These are phyloP conservation scores for Clavispora santaluciae DNA, from an alignment of 805 yeast species.

Conservation along the genomic window DNA sequence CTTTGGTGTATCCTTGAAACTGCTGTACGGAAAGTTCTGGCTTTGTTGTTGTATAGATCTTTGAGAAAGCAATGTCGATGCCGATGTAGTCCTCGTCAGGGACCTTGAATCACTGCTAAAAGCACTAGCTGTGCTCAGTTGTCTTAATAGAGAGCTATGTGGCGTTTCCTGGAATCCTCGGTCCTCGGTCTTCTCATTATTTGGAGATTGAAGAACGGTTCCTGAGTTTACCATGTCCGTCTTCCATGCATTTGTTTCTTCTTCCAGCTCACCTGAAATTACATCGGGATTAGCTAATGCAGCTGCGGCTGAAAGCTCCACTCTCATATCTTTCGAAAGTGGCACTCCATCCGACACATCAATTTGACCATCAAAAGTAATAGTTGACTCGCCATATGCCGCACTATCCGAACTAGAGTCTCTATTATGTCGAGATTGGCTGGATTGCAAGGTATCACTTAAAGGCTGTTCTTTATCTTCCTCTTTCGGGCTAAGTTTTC, in stretches of 20 bases:
- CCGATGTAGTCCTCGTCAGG: slow-evolving; percentile 1
- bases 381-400: slow-evolving; percentile 5
- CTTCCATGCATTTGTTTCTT: neutral
- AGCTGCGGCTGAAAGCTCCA: slow-evolving; percentile 8
- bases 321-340: slow-evolving; percentile 6
- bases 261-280: too few relatives aligned
- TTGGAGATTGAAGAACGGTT: neutral
- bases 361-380: slow-evolving; percentile 11
- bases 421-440: neutral
- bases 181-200: neutral
- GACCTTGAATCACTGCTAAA: neutral
- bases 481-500: slow-evolving; percentile 5
- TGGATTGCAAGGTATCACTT: neutral
- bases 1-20: neutral
- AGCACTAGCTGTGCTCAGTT: neutral
- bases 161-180: neutral
- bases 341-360: slow-evolving; percentile 8
- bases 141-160: neutral
- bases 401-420: neutral
- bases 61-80: neutral
- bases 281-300: slow-evolving; percentile 1
- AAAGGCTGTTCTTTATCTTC: slow-evolving; percentile 2
- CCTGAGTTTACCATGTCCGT: neutral
- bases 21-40: neutral
- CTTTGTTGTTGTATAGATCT: neutral